phyloP scores from a whole-genome alignment of 331 rosid species.

The Spiraea crenata region DNA sequence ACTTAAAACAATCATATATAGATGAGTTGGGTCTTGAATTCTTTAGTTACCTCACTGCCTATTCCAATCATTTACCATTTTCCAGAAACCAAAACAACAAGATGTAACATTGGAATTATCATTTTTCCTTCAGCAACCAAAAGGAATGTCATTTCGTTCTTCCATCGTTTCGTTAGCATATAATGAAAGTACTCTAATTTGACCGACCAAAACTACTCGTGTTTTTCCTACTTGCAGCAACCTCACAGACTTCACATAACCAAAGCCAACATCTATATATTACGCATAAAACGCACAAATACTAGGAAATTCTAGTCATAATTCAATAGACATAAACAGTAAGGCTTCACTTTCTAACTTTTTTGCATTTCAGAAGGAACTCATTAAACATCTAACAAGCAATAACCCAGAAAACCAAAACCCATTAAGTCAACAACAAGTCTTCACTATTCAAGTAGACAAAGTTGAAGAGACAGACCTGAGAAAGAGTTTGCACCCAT shows the following conservation, averaged over 20 bases:
- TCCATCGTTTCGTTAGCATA: no score
- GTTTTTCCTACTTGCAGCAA: conserved; percentile 16
- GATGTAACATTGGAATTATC: neutral
- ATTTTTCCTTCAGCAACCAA: neutral
- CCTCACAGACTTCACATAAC: conserved; percentile 7
- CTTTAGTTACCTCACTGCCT: neutral
- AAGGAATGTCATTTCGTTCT: neutral
- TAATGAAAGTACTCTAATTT: neutral
- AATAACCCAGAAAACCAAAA: conserved; percentile 3
- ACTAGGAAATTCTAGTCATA: conserved; percentile 11
- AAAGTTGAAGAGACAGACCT: conserved; percentile 30
- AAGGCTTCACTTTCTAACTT: conserved; percentile 11
- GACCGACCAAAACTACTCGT: neutral
- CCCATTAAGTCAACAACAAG: conserved; percentile 26
- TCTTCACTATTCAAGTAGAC: conserved; percentile 22
- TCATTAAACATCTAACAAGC: conserved; percentile 2
- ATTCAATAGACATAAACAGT: conserved; percentile 5
- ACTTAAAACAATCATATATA: neutral
- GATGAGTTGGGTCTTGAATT: neutral
- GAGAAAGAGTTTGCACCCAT: conserved; percentile 20
- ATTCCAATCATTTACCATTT: neutral
- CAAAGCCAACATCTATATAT: conserved; percentile 3
- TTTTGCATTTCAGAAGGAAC: conserved; percentile 2
- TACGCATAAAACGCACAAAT: neutral
- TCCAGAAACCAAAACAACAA: neutral